A percentile compares a stretch with the other conserved stretches of the same genome.
phyloP scores from a whole-genome alignment of 345 rosid genomes.

The Mercurialis annua region DNA sequence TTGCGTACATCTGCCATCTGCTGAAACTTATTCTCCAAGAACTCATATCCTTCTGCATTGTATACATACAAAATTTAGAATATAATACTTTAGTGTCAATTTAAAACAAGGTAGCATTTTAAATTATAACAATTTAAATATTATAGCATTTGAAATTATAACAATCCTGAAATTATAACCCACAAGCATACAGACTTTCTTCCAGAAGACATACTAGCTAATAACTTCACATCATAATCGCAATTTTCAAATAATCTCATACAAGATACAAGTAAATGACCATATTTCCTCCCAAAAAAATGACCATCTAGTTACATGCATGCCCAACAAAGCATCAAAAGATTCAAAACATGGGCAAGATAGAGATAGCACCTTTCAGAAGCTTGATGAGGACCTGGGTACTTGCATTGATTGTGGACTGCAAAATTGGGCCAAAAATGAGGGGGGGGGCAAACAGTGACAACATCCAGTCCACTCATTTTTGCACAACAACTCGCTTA shows the following conservation, averaged over 20 bases:
- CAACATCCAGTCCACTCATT: conserved; percentile 47
- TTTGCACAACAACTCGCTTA: conserved; percentile 54
- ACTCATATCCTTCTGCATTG: conserved; percentile 5
- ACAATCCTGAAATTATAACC: too few species aligned
- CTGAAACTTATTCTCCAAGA: background rate
- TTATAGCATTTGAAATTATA: too few species aligned
- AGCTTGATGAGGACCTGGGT: conserved; percentile 44
- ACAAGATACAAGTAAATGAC: background rate
- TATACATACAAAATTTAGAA: background rate
- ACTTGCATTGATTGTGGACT: conserved; percentile 53
- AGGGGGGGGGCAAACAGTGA: conserved; percentile 54
- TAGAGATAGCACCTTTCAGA: conserved; percentile 48
- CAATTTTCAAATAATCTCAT: background rate
- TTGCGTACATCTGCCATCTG: conserved; percentile 48
- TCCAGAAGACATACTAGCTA: background rate
- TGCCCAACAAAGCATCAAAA: background rate
- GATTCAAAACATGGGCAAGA: background rate
- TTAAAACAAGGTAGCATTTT: background rate
- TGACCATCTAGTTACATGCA: background rate
- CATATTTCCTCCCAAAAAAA: background rate
- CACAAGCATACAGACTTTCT: background rate
- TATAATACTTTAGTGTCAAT: background rate
- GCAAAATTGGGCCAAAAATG: conserved; percentile 57
- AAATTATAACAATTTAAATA: background rate
- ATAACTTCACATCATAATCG: background rate